phyloP scores from a whole-genome alignment of 176 grass and related monocot genomes.

The Secale cereale region DNA sequence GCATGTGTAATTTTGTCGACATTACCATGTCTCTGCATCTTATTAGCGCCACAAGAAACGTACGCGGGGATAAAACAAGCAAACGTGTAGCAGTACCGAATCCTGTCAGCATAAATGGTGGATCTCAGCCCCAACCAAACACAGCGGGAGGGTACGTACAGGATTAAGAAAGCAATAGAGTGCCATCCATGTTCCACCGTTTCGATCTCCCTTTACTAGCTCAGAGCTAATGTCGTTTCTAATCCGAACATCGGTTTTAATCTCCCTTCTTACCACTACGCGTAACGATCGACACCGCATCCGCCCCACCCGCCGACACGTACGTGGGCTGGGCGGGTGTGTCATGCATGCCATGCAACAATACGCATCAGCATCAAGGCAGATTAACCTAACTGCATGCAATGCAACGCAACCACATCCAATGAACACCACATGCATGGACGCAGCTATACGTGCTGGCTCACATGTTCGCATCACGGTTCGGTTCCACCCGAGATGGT shows the following conservation, averaged over 20 bases:
- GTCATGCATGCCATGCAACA: background rate
- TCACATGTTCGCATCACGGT: background rate
- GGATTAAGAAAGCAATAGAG: background rate
- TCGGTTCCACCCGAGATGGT: background rate
- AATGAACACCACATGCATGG: background rate
- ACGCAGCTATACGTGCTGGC: background rate
- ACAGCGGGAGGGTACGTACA: background rate
- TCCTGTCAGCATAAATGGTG: slow-evolving; percentile 26
- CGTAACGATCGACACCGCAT: background rate
- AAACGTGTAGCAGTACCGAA: background rate
- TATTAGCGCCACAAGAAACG: background rate
- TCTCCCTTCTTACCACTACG: background rate
- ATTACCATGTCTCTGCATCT: background rate
- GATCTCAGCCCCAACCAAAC: slow-evolving; percentile 6
- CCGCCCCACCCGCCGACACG: background rate
- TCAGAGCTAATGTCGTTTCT: background rate
- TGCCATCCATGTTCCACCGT: background rate
- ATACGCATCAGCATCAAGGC: background rate
- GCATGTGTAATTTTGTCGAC: too few species aligned
- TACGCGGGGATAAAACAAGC: background rate
- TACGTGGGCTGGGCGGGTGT: background rate
- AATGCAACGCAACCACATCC: background rate
- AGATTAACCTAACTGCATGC: background rate
- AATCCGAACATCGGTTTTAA: background rate
- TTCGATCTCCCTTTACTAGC: background rate